phyloP scores from a whole-genome alignment of 78 protist genomes.

The Dictyostelium brefeldianum region DNA sequence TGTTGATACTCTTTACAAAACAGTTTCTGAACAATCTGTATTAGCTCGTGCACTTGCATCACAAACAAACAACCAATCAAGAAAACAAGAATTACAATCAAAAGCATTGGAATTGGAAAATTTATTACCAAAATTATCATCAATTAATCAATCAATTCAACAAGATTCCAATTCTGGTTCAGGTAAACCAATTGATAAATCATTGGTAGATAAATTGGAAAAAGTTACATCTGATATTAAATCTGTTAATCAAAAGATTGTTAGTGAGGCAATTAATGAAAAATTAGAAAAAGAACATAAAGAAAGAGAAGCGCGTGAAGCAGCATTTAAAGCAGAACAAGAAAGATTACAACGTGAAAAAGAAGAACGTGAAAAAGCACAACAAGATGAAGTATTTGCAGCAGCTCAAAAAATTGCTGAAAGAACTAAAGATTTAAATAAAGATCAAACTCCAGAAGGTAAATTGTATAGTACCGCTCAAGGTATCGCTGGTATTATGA shows the following conservation, averaged over 20 bases:
- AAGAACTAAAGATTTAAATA: slow-evolving; percentile 42
- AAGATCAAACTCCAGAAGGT: slow-evolving; percentile 64
- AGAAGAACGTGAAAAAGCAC: slow-evolving; percentile 63
- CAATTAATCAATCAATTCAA: neutral
- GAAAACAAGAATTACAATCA: slow-evolving; percentile 44
- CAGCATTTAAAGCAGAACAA: slow-evolving; percentile 6
- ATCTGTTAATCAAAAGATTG: slow-evolving; percentile 27
- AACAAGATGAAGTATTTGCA: slow-evolving; percentile 63
- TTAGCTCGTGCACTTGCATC: slow-evolving; percentile 63
- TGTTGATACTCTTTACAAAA: slow-evolving; percentile 25
- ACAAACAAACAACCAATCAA: slow-evolving; percentile 24
- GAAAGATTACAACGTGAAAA: slow-evolving; percentile 58
- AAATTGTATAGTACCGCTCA: slow-evolving; percentile 64
- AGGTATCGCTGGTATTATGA: slow-evolving; percentile 70
- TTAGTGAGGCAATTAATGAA: slow-evolving; percentile 56
- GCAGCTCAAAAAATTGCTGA: slow-evolving; percentile 70
- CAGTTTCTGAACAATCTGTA: slow-evolving; percentile 43
- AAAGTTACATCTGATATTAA: neutral
- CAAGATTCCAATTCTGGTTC: no score
- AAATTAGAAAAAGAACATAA: slow-evolving; percentile 56
- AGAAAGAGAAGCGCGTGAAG: slow-evolving; percentile 17
- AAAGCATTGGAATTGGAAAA: slow-evolving; percentile 36
- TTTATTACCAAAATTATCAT: slow-evolving; percentile 25
- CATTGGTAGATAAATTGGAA: slow-evolving; percentile 27
- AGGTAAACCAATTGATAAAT: slow-evolving; percentile 24